phyloP scores from a whole-genome alignment of 495 filamentous ascomycete species.

The Sphaerosporella brunnea region DNA sequence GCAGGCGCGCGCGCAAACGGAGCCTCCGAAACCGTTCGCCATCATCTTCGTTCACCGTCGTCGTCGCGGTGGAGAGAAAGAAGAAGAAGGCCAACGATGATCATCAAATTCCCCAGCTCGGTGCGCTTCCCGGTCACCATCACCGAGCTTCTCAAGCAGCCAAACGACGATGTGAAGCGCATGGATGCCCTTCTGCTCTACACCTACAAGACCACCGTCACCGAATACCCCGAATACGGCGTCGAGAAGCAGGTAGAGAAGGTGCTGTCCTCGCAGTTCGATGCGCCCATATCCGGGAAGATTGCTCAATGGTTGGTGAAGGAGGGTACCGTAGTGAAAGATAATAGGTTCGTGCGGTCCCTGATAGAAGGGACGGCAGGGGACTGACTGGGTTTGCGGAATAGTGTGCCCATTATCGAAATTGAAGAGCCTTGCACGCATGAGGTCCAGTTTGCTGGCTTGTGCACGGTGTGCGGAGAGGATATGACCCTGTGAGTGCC shows the following conservation, averaged over 20 bases:
- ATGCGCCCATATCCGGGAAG: slow-evolving; percentile 63
- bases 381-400: slow-evolving; percentile 1
- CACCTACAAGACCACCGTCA: slow-evolving; percentile 56
- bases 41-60: too few species aligned
- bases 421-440: slow-evolving; percentile 87
- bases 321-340: slow-evolving; percentile 50
- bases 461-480: slow-evolving; percentile 85
- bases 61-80: neutral
- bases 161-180: slow-evolving; percentile 54
- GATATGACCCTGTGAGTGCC: slow-evolving; percentile 70
- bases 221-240: slow-evolving; percentile 53
- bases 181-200: slow-evolving; percentile 67
- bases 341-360: slow-evolving; percentile 26
- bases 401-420: slow-evolving; percentile 43
- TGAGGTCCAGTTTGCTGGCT: slow-evolving; percentile 70
- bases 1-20: too few species aligned
- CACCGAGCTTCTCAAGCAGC: slow-evolving; percentile 60
- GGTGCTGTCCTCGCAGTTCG: slow-evolving; percentile 56
- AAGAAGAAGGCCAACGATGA: slow-evolving; percentile 12
- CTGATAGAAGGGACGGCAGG: neutral
- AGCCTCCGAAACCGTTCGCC: too few species aligned
- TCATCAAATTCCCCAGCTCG: slow-evolving; percentile 24
- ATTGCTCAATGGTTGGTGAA: slow-evolving; percentile 57
- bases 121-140: slow-evolving; percentile 92
- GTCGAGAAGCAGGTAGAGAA: slow-evolving; percentile 49